These are phyloP conservation scores for Saccharomyces kudriavzevii DNA, from an alignment of 805 yeast genomes.

Conservation along the genomic window DNA sequence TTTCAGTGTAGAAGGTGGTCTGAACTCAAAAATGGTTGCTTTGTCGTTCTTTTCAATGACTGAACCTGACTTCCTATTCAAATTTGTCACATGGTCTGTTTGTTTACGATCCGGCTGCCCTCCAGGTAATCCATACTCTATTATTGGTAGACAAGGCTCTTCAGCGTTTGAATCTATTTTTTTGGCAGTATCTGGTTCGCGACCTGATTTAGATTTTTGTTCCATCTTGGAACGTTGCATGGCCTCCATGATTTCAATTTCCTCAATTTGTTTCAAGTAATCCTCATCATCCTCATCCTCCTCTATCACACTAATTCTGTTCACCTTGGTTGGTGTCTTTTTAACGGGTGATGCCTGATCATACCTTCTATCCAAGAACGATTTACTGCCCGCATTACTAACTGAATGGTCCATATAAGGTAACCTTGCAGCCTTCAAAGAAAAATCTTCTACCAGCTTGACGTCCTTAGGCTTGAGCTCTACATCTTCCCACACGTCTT, in stretches of 20 bases:
- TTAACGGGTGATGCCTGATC: constrained; percentile 17
- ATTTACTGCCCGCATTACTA: constrained; percentile 16
- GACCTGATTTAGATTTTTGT: constrained; percentile 14
- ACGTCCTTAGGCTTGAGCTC: constrained; percentile 28
- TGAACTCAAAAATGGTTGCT: not conserved
- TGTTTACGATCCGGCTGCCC: not conserved
- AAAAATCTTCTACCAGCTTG: constrained; percentile 29
- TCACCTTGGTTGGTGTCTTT: constrained; percentile 3
- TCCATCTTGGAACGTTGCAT: constrained; percentile 41
- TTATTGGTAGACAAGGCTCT: not conserved
- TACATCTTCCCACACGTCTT: constrained; percentile 68
- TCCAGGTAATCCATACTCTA: not conserved
- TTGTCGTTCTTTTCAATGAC: not conserved
- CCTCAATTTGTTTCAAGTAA: constrained; percentile 23
- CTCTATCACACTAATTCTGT: constrained; percentile 9
- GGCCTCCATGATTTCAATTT: constrained; percentile 33
- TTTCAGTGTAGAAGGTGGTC: not conserved
- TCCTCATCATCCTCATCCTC: constrained; percentile 20
- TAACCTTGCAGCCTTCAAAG: constrained; percentile 36
- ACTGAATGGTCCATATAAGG: constrained; percentile 23
- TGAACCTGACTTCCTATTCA: not conserved
- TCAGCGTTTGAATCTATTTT: not conserved
- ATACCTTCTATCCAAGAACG: constrained; percentile 27
- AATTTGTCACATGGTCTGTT: not conserved
- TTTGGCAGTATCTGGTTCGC: not conserved